Percentiles rank a stretch among this genome's conserved stretches.
These are phyloP conservation scores for Ustilago trichophora DNA, from an alignment of 1,284 basidiomycete species.

Conservation along the genomic window DNA sequence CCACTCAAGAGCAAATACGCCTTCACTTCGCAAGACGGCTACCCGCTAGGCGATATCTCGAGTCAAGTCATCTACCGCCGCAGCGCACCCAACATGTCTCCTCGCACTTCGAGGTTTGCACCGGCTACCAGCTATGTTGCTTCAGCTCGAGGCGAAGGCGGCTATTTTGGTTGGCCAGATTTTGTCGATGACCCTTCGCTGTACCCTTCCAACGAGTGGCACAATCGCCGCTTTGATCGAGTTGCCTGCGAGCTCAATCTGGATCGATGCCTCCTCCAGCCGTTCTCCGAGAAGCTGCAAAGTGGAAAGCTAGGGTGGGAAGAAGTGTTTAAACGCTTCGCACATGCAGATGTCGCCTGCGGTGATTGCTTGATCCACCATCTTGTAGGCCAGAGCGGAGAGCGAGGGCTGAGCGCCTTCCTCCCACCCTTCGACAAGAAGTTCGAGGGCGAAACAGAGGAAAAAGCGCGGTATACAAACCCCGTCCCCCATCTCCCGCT, in stretches of 20 bases:
- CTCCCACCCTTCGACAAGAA: constrained; percentile 20
- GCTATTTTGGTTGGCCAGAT: constrained; percentile 25
- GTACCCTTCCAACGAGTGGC: constrained; percentile 10
- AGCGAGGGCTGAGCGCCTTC: constrained; percentile 35
- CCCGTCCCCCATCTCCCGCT: constrained; percentile 35
- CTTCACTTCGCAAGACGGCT: constrained; percentile 40
- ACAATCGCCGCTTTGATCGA: constrained; percentile 18
- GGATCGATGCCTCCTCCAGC: constrained; percentile 22
- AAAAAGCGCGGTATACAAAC: background rate
- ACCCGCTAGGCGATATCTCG: constrained; percentile 19
- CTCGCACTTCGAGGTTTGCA: too few species aligned
- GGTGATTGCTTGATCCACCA: constrained; percentile 52
- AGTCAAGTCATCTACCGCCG: constrained; percentile 13
- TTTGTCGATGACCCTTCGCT: constrained; percentile 22
- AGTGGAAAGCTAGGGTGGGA: constrained; percentile 23
- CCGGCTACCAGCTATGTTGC: background rate
- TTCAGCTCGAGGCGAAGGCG: constrained; percentile 3
- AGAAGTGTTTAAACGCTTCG: constrained; percentile 40
- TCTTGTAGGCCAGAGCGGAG: constrained; percentile 27
- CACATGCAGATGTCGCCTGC: constrained; percentile 25
- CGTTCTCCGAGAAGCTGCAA: background rate
- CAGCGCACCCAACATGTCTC: background rate
- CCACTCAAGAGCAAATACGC: constrained; percentile 32
- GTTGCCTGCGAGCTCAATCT: constrained; percentile 34
- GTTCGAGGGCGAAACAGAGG: constrained; percentile 6